Conservation (phyloP, 2,329 filamentous ascomycete genomes). For the Venturia oleaginea region DNA sequence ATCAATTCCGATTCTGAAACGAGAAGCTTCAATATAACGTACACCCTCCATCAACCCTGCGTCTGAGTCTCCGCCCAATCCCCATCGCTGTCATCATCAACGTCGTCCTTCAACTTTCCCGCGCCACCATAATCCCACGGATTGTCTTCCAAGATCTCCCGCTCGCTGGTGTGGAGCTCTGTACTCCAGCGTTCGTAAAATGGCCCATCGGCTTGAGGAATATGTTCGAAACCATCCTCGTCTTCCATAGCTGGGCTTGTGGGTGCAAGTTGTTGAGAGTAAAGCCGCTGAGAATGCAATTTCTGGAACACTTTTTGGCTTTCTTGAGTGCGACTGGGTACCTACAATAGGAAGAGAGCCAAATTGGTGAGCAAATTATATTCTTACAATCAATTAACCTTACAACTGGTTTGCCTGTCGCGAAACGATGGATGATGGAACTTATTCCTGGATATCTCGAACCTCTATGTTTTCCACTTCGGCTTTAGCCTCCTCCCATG, state of each 20-base stretch:
- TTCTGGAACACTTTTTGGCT: not conserved
- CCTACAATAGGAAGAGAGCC: not conserved
- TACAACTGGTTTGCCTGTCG: not conserved
- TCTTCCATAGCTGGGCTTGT: not conserved
- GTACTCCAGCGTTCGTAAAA: not conserved
- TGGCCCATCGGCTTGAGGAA: not conserved
- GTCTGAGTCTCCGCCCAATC: not conserved
- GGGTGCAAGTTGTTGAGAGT: not conserved
- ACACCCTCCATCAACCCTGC: not conserved
- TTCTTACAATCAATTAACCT: not conserved
- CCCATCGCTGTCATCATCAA: not conserved
- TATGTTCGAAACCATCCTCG: not conserved
- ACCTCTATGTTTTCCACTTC: slow-evolving; percentile 80
- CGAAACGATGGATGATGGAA: not conserved
- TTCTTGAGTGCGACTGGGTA: not conserved
- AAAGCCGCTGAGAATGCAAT: not conserved
- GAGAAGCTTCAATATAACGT: not conserved
- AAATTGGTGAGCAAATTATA: not conserved
- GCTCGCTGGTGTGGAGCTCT: not conserved
- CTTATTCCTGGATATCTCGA: slow-evolving; percentile 9
- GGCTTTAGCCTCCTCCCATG: slow-evolving; percentile 81
- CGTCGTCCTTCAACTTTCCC: not conserved
- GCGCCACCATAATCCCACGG: not conserved
- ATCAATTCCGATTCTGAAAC: not conserved
- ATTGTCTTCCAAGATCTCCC: not conserved